Evolutionary conservation across 768 basidiomycete genomes (phyloP), one percentile per base, ranked within the genome.

Genomic region (Rhizopogon vesiculosus): DNA sequence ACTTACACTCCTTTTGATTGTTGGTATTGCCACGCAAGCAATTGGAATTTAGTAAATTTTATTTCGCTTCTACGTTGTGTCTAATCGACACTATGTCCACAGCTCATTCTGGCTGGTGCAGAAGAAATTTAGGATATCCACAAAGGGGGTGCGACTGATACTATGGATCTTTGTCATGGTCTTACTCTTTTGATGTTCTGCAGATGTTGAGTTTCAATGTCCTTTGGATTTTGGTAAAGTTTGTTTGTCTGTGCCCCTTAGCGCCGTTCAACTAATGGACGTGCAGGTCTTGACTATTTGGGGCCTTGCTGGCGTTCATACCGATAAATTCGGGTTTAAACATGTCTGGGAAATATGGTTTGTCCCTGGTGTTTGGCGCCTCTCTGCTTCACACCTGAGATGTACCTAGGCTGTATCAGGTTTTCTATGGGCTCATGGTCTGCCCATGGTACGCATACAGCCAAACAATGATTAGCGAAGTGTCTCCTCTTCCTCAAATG

Each of bases 381-480:
- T n/a, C 29, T 49, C 50, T 45, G 31, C 45, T 51, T 40, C 46
- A 52, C 28, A 49, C 25, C 39, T 8, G 33, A 40, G 19, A 45
- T 1, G 43, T 42, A 18, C 39, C 1, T 54, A 87, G 86, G 86
- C 58, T 81, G 31, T 88, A 86, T 62, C 86, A 87, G 61, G 84
- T 76, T 10, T 86, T 80, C 64, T 88, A 85, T 61, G 87, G 86
- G 15, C 69, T 90, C 29, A 76, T 87, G 79, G 84, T 87, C 3
- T 88, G 87, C 60, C 87, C 87, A 3, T 89, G 87, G 86, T 89
- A 88, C 64, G 86, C 87, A 43, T 88, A 89, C 64, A 87, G 87
- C 64, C 86, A 89, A 67, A 89, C 86, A 1, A 86, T 90, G 89
- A 90, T 90, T 56, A 86, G 82, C 66, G 86, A 91, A 60, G 87